Base-by-base conservation (phyloP, 2,329 filamentous ascomycete species). In the Fusarium buharicum region DNA sequence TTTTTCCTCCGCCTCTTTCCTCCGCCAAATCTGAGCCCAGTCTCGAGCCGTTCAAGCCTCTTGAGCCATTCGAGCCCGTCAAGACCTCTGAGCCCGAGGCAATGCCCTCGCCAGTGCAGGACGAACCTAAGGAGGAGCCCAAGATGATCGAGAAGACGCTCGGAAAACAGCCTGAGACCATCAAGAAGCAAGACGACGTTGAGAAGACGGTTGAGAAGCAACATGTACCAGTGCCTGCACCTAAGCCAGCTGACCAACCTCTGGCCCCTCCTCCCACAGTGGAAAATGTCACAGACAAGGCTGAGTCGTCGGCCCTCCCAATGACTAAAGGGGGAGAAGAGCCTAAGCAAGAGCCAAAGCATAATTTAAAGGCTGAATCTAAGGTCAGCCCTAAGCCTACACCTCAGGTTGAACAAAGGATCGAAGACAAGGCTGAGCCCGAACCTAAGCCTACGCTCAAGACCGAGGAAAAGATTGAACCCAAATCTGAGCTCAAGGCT, bases 1-100 rank as follows among this genome's bases (percentile, higher is more conserved):
- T 40, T 17, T 33, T 53, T 31, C 46, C 52, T 22, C 62, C 48
- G 14, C 58, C 57, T 14, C 44, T 63, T 13, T 51, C 46, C 22
- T 43, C 31, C 11, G 16, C 53, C 14, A 45, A 47, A 31, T 51
- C 56, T 4, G 47, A 54, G 20, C 45, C 40, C 3, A 17, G 40
- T 6, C 49, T 49, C 7, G 54, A 40, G 4, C 14, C 27, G 20
- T 13, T 18, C 1, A 59, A 59, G 4, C 27, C 49, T 16, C n/a
- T 50, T 24, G 54, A 28, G 3, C 10, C 31, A 13, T 4, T 10
- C 11, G 27, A 46, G 16, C 7, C 22, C 14, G 16, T 6, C 12
- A 24, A 14, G 12, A 9, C 27, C 10, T 4, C 37, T 14, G 40
- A 47, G 11, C 16, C 48, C 9, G 38, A 47, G 10, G 18, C 9